Evolutionary conservation across 164 flowering plant genomes (phyloP).

Genomic region (Magnolia officinalis): DNA sequence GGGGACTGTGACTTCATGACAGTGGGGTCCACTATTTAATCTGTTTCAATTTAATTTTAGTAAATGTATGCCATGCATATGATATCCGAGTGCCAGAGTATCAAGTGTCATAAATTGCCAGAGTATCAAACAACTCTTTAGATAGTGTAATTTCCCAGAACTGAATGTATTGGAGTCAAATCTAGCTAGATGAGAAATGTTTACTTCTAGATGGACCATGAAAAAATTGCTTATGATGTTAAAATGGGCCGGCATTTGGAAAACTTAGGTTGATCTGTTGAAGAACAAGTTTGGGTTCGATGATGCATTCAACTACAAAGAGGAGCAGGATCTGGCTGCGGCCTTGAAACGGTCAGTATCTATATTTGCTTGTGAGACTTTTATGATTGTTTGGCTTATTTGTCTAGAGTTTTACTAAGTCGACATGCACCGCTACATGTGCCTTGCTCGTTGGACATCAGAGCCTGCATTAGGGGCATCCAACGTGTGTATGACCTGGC

Average conservation of each 20-base stretch:
- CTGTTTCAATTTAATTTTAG: too few species aligned
- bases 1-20: too few species aligned
- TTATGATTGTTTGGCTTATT: neutral
- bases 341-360: conserved; percentile 14
- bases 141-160: neutral
- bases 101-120: neutral
- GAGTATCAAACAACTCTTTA: neutral
- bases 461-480: too few species aligned
- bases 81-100: neutral
- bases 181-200: neutral
- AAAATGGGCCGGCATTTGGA: neutral
- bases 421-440: too few species aligned
- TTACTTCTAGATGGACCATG: neutral
- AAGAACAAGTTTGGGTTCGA: conserved; percentile 22
- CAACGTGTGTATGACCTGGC: neutral
- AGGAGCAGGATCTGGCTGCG: conserved; percentile 15
- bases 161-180: neutral
- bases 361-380: neutral
- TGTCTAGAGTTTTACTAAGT: neutral
- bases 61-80: neutral
- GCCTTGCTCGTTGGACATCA: too few species aligned
- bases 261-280: conserved; percentile 16
- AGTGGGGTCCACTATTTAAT: too few species aligned
- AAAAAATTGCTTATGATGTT: neutral
- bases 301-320: conserved; percentile 29